Evolutionary conservation across 169 alveolate genomes (phyloP).

Genomic region (Eimeria zaria): DNA sequence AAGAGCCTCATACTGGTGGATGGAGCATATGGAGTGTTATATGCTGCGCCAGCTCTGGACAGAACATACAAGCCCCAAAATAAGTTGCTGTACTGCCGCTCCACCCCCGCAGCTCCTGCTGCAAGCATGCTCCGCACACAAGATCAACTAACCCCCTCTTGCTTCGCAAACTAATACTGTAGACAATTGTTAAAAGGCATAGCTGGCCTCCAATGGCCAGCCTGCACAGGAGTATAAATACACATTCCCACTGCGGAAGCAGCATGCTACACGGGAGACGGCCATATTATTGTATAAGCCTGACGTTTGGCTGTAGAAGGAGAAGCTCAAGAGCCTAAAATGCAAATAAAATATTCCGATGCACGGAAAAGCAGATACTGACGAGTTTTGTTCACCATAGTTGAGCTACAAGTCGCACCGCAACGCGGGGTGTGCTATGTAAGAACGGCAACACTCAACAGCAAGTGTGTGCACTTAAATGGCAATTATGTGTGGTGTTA

Average conservation of each 20-base stretch:
- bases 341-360: neutral
- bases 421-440: slow-evolving; percentile 33
- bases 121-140: too few relatives aligned
- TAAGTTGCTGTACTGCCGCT: too few relatives aligned
- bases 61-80: too few relatives aligned
- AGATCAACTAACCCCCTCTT: too few relatives aligned
- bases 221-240: neutral
- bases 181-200: neutral
- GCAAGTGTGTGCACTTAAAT: neutral
- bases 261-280: neutral
- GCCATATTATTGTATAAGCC: neutral
- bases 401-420: slow-evolving; percentile 18
- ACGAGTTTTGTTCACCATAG: neutral
- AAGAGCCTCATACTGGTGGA: too few relatives aligned
- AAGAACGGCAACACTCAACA: neutral
- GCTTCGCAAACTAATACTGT: neutral
- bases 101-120: too few relatives aligned
- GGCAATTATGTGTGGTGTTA: neutral
- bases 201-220: neutral
- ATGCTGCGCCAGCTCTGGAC: too few relatives aligned
- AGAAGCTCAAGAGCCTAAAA: neutral
- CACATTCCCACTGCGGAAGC: neutral
- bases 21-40: too few relatives aligned
- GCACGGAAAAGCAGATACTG: neutral
- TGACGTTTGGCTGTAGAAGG: neutral